phyloP scores from a whole-genome alignment of 1,139 yeast species.

The Yamadazyma dushanensis region DNA sequence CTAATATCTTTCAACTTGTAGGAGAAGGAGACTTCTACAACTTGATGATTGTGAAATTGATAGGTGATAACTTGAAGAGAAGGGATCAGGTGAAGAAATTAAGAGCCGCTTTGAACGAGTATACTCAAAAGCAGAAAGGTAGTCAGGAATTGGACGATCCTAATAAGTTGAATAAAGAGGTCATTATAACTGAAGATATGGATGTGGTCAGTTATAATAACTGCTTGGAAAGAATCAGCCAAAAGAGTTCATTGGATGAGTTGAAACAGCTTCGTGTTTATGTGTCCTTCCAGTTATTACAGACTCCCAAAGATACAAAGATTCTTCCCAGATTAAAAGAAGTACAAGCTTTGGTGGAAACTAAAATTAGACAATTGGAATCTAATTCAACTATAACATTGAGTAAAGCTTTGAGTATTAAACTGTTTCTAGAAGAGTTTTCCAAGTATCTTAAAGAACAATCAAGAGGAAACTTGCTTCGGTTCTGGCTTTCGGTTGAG shows the following conservation, averaged over 20 bases:
- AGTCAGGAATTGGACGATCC: slow-evolving; percentile 2
- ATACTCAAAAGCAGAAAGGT: slow-evolving; percentile 33
- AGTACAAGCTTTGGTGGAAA: slow-evolving; percentile 14
- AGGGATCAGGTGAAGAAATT: slow-evolving; percentile 74
- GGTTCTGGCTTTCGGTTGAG: slow-evolving; percentile 70
- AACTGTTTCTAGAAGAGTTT: slow-evolving; percentile 38
- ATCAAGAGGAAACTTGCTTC: slow-evolving; percentile 44
- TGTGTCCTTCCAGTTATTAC: slow-evolving; percentile 20
- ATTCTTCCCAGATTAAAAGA: slow-evolving; percentile 15
- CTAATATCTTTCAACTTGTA: slow-evolving; percentile 54
- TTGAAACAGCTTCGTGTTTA: slow-evolving; percentile 22
- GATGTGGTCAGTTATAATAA: slow-evolving; percentile 40
- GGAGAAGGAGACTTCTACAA: slow-evolving; percentile 82
- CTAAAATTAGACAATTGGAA: slow-evolving; percentile 13
- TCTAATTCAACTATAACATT: slow-evolving; percentile 9
- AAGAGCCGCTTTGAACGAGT: slow-evolving; percentile 68
- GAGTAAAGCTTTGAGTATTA: slow-evolving; percentile 9
- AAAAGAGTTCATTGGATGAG: slow-evolving; percentile 21
- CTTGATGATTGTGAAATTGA: slow-evolving; percentile 55
- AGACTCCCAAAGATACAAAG: slow-evolving; percentile 10
- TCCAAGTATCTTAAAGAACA: slow-evolving; percentile 56
- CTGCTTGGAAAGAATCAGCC: slow-evolving; percentile 31
- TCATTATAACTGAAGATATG: slow-evolving; percentile 25
- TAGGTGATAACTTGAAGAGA: slow-evolving; percentile 70
- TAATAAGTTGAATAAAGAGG: slow-evolving; percentile 11